Conservation (phyloP, 148 eudicot species). For the Dysphania ambrosioides region DNA sequence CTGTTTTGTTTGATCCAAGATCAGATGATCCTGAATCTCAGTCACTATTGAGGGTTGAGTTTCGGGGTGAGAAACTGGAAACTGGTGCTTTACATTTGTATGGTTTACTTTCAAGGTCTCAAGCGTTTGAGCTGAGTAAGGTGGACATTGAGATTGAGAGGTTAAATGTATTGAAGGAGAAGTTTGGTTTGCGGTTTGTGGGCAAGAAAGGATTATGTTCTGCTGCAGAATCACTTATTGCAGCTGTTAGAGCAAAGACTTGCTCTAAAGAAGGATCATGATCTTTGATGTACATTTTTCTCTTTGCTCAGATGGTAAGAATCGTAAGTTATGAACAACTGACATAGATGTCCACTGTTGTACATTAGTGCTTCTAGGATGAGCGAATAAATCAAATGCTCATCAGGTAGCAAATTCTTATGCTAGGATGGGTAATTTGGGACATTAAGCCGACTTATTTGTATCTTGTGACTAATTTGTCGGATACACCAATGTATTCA, state of each 20-base stretch:
- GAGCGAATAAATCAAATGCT: conserved; percentile 12
- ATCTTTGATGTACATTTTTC: conserved; percentile 11
- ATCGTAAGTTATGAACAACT: conserved; percentile 12
- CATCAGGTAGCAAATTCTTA: neutral
- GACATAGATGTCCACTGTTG: conserved; percentile 13
- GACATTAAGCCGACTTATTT: conserved; percentile 8
- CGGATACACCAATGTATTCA: too few species aligned
- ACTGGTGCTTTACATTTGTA: conserved; percentile 42
- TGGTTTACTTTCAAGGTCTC: conserved; percentile 42
- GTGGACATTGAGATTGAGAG: conserved; percentile 48
- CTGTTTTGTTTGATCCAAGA: conserved; percentile 47
- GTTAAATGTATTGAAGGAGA: conserved; percentile 37
- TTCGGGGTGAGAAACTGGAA: conserved; percentile 39
- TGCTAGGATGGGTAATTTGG: conserved; percentile 5
- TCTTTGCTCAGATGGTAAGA: conserved; percentile 7
- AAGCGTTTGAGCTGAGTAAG: conserved; percentile 45
- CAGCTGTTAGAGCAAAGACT: conserved; percentile 34
- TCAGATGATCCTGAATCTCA: conserved; percentile 43
- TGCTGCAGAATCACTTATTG: conserved; percentile 47
- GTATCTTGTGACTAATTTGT: neutral
- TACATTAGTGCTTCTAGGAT: conserved; percentile 25
- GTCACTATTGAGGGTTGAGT: conserved; percentile 48
- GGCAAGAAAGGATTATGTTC: conserved; percentile 47
- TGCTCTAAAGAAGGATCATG: conserved; percentile 15
- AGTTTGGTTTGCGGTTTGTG: conserved; percentile 48